Percentiles rank a stretch among this genome's conserved stretches.
Conservation (phyloP, 2,329 filamentous ascomycete species). For the Cadophora sp. region DNA sequence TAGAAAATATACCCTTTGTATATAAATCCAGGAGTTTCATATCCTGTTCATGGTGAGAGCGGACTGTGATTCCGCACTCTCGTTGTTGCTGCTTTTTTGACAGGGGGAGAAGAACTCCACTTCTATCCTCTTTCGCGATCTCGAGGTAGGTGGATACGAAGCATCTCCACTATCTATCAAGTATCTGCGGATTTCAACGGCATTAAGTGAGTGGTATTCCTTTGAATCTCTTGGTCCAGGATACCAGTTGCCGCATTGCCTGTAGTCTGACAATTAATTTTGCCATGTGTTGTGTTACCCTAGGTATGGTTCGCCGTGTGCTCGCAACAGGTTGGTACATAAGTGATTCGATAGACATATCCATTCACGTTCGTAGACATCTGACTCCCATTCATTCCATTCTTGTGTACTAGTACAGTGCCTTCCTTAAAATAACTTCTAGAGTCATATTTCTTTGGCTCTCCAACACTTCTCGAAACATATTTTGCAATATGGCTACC, state of each 20-base stretch:
- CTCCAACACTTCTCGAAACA: neutral
- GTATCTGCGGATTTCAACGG: conserved; percentile 9
- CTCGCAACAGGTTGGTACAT: neutral
- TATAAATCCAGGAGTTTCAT: too few relatives aligned
- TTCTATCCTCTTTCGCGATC: conserved; percentile 1
- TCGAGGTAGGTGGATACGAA: neutral
- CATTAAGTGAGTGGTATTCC: neutral
- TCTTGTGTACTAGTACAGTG: neutral
- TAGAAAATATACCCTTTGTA: too few relatives aligned
- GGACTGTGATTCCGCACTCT: neutral
- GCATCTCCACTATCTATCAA: neutral
- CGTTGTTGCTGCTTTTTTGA: neutral
- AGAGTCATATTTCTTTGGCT: too few relatives aligned
- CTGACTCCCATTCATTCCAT: neutral
- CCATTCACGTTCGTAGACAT: neutral
- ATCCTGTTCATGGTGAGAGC: neutral
- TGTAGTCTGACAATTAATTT: neutral
- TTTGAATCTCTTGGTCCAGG: neutral
- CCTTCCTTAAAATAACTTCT: too few relatives aligned
- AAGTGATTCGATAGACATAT: neutral
- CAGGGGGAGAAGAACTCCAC: neutral
- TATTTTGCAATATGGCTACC: neutral
- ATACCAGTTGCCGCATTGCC: neutral
- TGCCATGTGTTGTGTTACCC: neutral
- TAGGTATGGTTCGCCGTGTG: conserved; percentile 1